Evolutionary conservation across 768 basidiomycete species (phyloP).

Genomic region (Artomyces pyxidatus): DNA sequence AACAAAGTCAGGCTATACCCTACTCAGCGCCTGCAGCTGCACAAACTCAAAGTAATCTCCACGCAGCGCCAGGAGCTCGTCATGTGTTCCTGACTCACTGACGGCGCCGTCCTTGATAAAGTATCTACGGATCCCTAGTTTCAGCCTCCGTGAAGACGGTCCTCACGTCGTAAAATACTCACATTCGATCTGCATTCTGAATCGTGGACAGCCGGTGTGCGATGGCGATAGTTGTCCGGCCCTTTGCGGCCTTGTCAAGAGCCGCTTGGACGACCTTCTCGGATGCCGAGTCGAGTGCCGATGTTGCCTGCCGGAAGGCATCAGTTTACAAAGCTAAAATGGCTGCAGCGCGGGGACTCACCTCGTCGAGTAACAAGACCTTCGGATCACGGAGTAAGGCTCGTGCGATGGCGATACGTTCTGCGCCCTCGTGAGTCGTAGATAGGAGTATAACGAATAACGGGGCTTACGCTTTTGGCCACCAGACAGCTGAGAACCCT

Average conservation of each 20-base stretch:
- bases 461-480: conserved; percentile 81
- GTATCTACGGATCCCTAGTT: conserved; percentile 4
- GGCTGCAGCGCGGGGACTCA: too few species aligned
- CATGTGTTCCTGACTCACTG: conserved; percentile 16
- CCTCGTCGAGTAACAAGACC: conserved; percentile 22
- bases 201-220: conserved; percentile 82
- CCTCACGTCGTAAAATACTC: conserved; percentile 1
- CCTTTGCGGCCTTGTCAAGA: conserved; percentile 85
- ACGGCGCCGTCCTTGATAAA: conserved; percentile 17
- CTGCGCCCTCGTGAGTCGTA: conserved; percentile 15
- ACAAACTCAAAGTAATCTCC: conserved; percentile 17
- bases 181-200: conserved; percentile 29
- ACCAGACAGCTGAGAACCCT: conserved; percentile 83
- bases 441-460: neutral
- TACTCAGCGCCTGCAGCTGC: conserved; percentile 13
- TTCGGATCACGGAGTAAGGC: conserved; percentile 25
- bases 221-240: conserved; percentile 90
- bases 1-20: too few species aligned
- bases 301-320: too few species aligned
- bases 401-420: conserved; percentile 34
- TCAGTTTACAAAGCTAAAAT: too few species aligned
- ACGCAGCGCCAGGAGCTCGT: conserved; percentile 11
- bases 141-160: neutral
- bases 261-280: conserved; percentile 91
- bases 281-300: conserved; percentile 42